phyloP scores from a whole-genome alignment of 2,329 filamentous ascomycete species.

The Dothidotthia symphoricarpi region DNA sequence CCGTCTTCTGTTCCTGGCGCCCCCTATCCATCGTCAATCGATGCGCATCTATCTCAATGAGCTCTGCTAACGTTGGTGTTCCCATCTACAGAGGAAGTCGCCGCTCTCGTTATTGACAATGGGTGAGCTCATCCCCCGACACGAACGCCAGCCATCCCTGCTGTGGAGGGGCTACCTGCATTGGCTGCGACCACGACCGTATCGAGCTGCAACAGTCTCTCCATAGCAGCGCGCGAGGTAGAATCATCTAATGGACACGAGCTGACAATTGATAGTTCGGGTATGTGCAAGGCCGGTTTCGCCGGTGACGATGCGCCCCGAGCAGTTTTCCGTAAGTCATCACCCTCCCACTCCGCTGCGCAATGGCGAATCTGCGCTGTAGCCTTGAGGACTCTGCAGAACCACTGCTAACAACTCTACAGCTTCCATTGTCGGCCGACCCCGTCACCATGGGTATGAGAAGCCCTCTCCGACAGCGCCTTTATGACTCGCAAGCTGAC shows the following conservation, averaged over 20 bases:
- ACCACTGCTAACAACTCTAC: conserved; percentile 33
- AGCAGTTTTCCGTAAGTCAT: conserved; percentile 98
- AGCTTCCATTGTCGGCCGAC: conserved; percentile 99
- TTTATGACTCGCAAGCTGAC: conserved; percentile 40
- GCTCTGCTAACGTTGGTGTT: conserved; percentile 36
- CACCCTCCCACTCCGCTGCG: conserved; percentile 7
- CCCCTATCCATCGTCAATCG: conserved; percentile 16
- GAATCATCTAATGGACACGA: conserved; percentile 24
- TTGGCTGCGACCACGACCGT: conserved; percentile 23
- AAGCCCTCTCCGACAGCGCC: conserved; percentile 13
- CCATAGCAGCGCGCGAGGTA: conserved; percentile 24
- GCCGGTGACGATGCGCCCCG: conserved; percentile 99
- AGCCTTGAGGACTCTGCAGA: conserved; percentile 6
- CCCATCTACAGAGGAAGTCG: conserved; percentile 85
- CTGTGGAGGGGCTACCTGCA: conserved; percentile 40
- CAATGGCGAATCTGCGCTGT: conserved; percentile 10
- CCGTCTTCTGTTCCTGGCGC: conserved; percentile 10
- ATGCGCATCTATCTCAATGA: conserved; percentile 32
- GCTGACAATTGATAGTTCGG: conserved; percentile 69
- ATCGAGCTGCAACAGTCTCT: conserved; percentile 21
- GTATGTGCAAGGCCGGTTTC: conserved; percentile 99
- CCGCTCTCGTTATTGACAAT: conserved; percentile 99
- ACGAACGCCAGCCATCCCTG: conserved; percentile 37
- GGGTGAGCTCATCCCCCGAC: conserved; percentile 69
- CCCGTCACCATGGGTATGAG: conserved; percentile 98